Evolutionary conservation across 257 asterid species (phyloP).

Genomic region (Capsicum rhomboideum): DNA sequence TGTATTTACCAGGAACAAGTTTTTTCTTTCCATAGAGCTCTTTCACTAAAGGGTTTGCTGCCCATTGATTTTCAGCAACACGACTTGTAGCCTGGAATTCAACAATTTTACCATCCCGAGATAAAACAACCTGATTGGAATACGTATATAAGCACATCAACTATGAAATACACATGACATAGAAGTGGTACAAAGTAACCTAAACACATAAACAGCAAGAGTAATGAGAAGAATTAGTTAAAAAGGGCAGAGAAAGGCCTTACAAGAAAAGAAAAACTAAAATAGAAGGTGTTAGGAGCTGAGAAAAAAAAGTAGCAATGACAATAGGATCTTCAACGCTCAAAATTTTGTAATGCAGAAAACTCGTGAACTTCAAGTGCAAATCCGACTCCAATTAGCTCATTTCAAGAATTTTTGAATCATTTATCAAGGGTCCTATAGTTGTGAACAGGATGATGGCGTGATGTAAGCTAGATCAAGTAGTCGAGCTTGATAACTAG

Average conservation of each 20-base stretch:
- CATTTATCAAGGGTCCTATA: neutral
- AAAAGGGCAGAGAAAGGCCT: neutral
- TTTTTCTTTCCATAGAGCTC: slow-evolving; percentile 60
- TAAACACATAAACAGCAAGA: too few species aligned
- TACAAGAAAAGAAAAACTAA: neutral
- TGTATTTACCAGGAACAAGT: slow-evolving; percentile 61
- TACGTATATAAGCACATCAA: too few species aligned
- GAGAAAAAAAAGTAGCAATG: neutral
- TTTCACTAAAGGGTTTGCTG: slow-evolving; percentile 68
- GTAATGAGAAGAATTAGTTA: neutral
- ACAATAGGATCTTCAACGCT: neutral
- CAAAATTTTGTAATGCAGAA: neutral
- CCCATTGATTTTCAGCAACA: slow-evolving; percentile 82
- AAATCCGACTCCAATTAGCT: neutral
- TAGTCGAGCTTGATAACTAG: neutral
- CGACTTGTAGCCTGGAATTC: slow-evolving; percentile 81
- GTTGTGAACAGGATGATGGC: neutral
- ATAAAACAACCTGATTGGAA: slow-evolving; percentile 51
- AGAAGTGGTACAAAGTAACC: too few species aligned
- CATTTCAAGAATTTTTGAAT: too few species aligned
- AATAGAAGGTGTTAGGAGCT: too few species aligned
- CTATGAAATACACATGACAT: too few species aligned
- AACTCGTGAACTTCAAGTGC: neutral
- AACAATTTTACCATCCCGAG: slow-evolving; percentile 42
- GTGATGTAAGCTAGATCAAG: neutral